Conservation (phyloP, 306 rosid genomes). For the Quercus engelmannii region DNA sequence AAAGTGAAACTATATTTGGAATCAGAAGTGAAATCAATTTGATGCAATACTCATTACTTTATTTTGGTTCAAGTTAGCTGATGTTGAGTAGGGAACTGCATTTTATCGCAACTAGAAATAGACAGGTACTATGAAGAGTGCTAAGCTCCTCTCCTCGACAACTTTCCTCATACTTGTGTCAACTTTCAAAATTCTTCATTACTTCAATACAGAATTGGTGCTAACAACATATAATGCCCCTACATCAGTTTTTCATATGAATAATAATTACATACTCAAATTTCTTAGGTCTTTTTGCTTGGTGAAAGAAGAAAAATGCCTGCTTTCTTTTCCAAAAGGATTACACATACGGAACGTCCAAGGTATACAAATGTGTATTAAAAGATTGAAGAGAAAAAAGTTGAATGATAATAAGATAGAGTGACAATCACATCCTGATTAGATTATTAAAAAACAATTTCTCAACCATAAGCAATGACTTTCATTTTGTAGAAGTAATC, state of each 20-base stretch:
- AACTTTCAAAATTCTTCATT: background rate
- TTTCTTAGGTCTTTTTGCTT: background rate
- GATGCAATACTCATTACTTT: background rate
- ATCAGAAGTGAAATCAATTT: background rate
- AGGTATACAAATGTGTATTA: background rate
- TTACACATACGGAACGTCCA: background rate
- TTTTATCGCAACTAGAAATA: background rate
- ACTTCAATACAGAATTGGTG: background rate
- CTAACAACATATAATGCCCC: background rate
- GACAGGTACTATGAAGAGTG: background rate
- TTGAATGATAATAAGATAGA: background rate
- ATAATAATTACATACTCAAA: background rate
- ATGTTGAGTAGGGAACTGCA: background rate
- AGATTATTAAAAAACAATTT: background rate
- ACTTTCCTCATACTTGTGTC: background rate
- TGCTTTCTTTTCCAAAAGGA: background rate
- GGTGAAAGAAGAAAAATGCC: background rate
- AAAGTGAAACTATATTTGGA: background rate
- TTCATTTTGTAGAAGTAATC: slow-evolving; percentile 4
- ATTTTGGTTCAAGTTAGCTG: background rate
- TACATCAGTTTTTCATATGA: background rate
- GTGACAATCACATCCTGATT: background rate
- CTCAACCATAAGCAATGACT: background rate
- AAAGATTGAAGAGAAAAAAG: background rate
- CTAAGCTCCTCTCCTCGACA: background rate